A percentile compares a stretch with the other conserved stretches of the same genome.
Evolutionary conservation across 2,329 filamentous ascomycete species (phyloP).

Genomic region (Colletotrichum sp.): DNA sequence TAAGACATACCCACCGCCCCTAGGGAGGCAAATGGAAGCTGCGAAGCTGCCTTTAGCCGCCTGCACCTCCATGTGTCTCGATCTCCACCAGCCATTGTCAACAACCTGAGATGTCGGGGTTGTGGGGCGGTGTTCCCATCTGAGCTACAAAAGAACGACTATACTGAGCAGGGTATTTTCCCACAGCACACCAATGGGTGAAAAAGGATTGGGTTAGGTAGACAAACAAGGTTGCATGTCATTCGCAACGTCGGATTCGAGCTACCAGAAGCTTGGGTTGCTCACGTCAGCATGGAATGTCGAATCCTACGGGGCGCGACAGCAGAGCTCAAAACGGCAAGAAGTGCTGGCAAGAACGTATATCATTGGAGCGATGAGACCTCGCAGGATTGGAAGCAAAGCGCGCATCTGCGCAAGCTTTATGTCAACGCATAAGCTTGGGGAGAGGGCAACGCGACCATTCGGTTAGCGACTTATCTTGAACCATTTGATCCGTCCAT

Average conservation of each 20-base stretch:
- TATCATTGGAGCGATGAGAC: not conserved
- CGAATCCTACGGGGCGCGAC: not conserved
- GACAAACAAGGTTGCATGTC: not conserved
- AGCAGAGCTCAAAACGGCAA: not conserved
- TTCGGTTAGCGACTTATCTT: not conserved
- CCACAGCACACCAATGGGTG: not conserved
- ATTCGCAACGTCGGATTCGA: not conserved
- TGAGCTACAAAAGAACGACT: not conserved
- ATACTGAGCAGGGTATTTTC: not conserved
- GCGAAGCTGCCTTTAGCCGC: not conserved
- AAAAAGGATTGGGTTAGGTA: not conserved
- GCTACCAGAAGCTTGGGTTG: not conserved
- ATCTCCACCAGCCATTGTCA: not conserved
- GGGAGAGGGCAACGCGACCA: not conserved
- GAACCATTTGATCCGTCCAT: not conserved
- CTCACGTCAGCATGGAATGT: not conserved
- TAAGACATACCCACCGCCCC: not conserved
- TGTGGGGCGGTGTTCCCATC: not conserved
- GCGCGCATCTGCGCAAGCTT: not conserved
- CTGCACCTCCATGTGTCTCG: not conserved
- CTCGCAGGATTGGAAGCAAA: not conserved
- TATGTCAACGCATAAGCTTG: not conserved
- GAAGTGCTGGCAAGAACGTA: not conserved
- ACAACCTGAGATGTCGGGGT: not conserved
- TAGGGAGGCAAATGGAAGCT: not conserved